A percentile compares a stretch with the other conserved stretches of the same genome.
phyloP scores from a whole-genome alignment of 2,329 filamentous ascomycete genomes.

The Exophiala alcalophila region DNA sequence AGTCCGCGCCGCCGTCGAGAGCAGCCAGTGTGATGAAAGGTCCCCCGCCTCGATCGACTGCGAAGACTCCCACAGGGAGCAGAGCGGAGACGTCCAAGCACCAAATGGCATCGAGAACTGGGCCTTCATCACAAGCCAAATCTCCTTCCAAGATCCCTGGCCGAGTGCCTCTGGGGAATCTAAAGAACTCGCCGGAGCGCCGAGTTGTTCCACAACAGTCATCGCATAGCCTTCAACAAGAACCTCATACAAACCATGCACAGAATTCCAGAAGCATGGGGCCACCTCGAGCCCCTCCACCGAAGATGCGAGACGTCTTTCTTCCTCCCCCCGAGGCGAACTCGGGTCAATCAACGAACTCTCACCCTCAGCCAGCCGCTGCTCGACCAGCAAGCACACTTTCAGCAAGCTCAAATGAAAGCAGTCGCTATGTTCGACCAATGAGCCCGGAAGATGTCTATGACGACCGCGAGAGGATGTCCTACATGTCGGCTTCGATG shows the following conservation, averaged over 20 bases:
- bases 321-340: conserved; percentile 48
- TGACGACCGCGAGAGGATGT: conserved; percentile 60
- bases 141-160: conserved; percentile 51
- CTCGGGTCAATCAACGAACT: conserved; percentile 31
- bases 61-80: conserved; percentile 47
- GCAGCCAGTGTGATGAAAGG: conserved; percentile 40
- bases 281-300: conserved; percentile 69
- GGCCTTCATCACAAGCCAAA: conserved; percentile 35
- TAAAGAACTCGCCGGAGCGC: conserved; percentile 76
- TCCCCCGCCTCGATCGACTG: conserved; percentile 43
- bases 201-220: conserved; percentile 45
- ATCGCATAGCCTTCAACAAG: conserved; percentile 22
- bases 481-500: conserved; percentile 46
- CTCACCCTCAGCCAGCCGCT: conserved; percentile 24
- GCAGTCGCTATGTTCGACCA: conserved; percentile 48
- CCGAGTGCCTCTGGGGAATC: conserved; percentile 46
- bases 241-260: conserved; percentile 22
- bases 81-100: conserved; percentile 41
- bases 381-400: conserved; percentile 53
- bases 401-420: conserved; percentile 42
- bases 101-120: conserved; percentile 23
- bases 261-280: conserved; percentile 45
- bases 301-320: conserved; percentile 86
- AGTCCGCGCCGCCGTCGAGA: conserved; percentile 28
- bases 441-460: conserved; percentile 79